Evolutionary conservation across 2,329 filamentous ascomycete species (phyloP).

Genomic region (Ophiocordyceps unilateralis): DNA sequence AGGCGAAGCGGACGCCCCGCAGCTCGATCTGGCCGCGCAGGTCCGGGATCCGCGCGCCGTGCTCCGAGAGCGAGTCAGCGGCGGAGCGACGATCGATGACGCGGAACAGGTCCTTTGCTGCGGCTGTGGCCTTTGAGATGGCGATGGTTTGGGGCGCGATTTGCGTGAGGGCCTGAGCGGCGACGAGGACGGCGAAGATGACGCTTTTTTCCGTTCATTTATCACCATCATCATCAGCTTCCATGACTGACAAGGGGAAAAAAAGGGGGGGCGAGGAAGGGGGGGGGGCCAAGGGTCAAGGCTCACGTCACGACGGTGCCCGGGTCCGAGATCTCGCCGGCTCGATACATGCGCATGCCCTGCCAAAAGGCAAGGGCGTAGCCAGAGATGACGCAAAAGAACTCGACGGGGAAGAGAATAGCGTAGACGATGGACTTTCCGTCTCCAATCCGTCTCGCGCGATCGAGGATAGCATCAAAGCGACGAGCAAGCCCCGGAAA

Average conservation of each 20-base stretch:
- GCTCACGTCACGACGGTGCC: slow-evolving; percentile 25
- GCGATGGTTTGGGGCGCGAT: slow-evolving; percentile 29
- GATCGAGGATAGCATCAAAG: slow-evolving; percentile 23
- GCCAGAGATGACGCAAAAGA: slow-evolving; percentile 28
- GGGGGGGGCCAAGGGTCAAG: no score
- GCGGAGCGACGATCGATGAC: slow-evolving; percentile 26
- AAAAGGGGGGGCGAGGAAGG: no score
- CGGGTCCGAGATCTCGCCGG: slow-evolving; percentile 24
- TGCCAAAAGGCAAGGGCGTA: slow-evolving; percentile 35
- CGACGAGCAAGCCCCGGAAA: slow-evolving; percentile 23
- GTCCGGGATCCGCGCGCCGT: slow-evolving; percentile 12
- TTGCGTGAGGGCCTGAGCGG: slow-evolving; percentile 24
- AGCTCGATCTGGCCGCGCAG: slow-evolving; percentile 29
- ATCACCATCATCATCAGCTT: no score
- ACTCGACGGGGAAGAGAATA: slow-evolving; percentile 25
- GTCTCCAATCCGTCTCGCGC: slow-evolving; percentile 19
- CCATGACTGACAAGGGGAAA: background rate
- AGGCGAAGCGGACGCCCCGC: slow-evolving; percentile 31
- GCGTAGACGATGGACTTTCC: slow-evolving; percentile 27
- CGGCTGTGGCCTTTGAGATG: slow-evolving; percentile 27
- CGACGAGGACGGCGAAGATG: slow-evolving; percentile 28
- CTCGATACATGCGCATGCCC: slow-evolving; percentile 26
- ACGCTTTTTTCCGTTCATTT: slow-evolving; percentile 14
- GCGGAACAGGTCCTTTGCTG: slow-evolving; percentile 27
- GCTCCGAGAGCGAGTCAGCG: slow-evolving; percentile 23